phyloP scores from a whole-genome alignment of 1,284 basidiomycete genomes.

The Fomitopsis betulina region DNA sequence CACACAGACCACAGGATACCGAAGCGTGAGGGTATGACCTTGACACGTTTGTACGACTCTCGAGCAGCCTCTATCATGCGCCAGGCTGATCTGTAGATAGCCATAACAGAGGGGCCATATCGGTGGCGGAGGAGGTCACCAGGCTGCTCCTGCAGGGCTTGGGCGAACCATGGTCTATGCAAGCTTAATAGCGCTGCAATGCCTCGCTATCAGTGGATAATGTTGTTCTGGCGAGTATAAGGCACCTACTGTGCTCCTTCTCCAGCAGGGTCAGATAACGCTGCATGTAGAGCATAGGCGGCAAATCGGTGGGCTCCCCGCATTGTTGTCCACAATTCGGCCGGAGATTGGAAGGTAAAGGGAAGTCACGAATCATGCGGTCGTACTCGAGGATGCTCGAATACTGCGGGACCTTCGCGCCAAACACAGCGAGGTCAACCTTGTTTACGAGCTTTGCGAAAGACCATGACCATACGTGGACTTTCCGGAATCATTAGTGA shows the following conservation, averaged over 20 bases:
- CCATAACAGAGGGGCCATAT: constrained; percentile 63
- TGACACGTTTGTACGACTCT: constrained; percentile 35
- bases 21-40: constrained; percentile 40
- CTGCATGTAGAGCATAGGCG: constrained; percentile 31
- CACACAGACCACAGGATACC: constrained; percentile 55
- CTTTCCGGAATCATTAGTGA: constrained; percentile 26
- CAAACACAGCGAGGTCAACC: constrained; percentile 51
- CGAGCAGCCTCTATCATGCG: constrained; percentile 47
- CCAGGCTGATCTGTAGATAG: constrained; percentile 68
- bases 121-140: constrained; percentile 53
- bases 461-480: constrained; percentile 51
- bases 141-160: constrained; percentile 56
- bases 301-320: constrained; percentile 17
- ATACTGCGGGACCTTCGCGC: constrained; percentile 45
- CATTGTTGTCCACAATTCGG: constrained; percentile 25
- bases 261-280: constrained; percentile 42
- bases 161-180: constrained; percentile 64
- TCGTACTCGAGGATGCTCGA: constrained; percentile 39
- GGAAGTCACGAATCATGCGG: constrained; percentile 40
- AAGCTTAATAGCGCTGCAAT: constrained; percentile 56
- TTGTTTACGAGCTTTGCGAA: constrained; percentile 48
- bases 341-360: constrained; percentile 45
- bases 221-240: neutral
- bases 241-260: constrained; percentile 54
- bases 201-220: neutral